phyloP scores from a whole-genome alignment of 768 basidiomycete genomes.

The Auricularia cornea region DNA sequence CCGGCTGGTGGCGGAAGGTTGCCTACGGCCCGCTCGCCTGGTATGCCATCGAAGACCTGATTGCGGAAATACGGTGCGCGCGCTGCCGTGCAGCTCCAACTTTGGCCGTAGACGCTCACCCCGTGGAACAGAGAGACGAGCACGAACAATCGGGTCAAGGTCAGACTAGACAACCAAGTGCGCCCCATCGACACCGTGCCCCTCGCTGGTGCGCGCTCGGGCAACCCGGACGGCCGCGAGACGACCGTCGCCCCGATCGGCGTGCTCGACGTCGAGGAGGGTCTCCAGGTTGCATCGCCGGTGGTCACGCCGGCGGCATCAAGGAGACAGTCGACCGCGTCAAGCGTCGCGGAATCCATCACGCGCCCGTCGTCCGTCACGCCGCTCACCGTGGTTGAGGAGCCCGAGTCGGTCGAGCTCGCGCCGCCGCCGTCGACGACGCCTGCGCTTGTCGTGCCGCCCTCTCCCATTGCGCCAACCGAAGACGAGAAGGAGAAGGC shows the following conservation, averaged over 20 bases:
- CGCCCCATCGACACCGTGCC: slow-evolving; percentile 73
- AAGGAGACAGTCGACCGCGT: neutral
- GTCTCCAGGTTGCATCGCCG: slow-evolving; percentile 12
- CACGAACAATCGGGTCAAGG: slow-evolving; percentile 78
- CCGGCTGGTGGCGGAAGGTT: slow-evolving; percentile 66
- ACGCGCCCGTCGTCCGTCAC: neutral
- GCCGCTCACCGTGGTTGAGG: neutral
- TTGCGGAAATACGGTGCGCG: slow-evolving; percentile 70
- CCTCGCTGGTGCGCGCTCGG: slow-evolving; percentile 56
- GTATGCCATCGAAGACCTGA: slow-evolving; percentile 70
- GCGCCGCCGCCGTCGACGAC: neutral
- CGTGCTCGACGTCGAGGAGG: slow-evolving; percentile 34
- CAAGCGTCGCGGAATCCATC: neutral
- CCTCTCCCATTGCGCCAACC: neutral
- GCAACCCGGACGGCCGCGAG: slow-evolving; percentile 57
- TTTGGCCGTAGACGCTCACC: neutral
- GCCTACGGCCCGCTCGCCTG: slow-evolving; percentile 63
- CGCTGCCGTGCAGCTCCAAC: slow-evolving; percentile 3
- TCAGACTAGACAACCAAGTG: slow-evolving; percentile 51
- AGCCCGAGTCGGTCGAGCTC: neutral
- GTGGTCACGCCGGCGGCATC: neutral
- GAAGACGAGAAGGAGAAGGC: neutral
- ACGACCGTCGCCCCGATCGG: slow-evolving; percentile 46
- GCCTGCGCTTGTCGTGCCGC: neutral
- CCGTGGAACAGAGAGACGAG: slow-evolving; percentile 56